Conservation (phyloP, 352 stramenopile species). For the Phytophthora capsici region DNA sequence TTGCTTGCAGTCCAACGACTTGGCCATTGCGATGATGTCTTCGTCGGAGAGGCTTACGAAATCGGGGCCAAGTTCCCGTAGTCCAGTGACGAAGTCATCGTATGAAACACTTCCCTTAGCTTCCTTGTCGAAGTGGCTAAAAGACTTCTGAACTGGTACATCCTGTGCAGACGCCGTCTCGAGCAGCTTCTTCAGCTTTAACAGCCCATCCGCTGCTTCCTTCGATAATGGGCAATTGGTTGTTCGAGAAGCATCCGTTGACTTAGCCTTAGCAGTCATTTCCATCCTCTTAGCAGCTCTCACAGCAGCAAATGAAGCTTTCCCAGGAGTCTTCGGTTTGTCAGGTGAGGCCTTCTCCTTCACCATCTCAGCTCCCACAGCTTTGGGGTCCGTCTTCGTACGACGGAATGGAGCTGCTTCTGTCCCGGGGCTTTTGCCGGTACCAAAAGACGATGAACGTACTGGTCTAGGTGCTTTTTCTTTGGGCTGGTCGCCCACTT, state of each 20-base stretch:
- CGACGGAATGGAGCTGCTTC: slow-evolving; percentile 25
- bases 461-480: slow-evolving; percentile 6
- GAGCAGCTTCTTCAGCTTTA: slow-evolving; percentile 58
- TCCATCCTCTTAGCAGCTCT: slow-evolving; percentile 33
- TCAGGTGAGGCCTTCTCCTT: slow-evolving; percentile 1
- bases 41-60: slow-evolving; percentile 45
- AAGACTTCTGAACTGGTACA: slow-evolving; percentile 57
- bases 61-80: slow-evolving; percentile 50
- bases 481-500: neutral
- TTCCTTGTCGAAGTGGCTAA: slow-evolving; percentile 85
- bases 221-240: neutral
- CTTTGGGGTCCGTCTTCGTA: slow-evolving; percentile 32
- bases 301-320: slow-evolving; percentile 40
- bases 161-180: slow-evolving; percentile 48
- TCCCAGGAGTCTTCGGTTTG: slow-evolving; percentile 8
- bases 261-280: slow-evolving; percentile 3
- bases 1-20: slow-evolving; percentile 42
- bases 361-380: neutral
- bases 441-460: slow-evolving; percentile 34
- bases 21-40: slow-evolving; percentile 41
- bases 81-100: slow-evolving; percentile 54
- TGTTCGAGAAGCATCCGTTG: neutral
- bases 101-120: slow-evolving; percentile 59
- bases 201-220: slow-evolving; percentile 27
- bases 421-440: slow-evolving; percentile 7